phyloP scores from a whole-genome alignment of 345 rosid species.

The Linum usitatissimum region DNA sequence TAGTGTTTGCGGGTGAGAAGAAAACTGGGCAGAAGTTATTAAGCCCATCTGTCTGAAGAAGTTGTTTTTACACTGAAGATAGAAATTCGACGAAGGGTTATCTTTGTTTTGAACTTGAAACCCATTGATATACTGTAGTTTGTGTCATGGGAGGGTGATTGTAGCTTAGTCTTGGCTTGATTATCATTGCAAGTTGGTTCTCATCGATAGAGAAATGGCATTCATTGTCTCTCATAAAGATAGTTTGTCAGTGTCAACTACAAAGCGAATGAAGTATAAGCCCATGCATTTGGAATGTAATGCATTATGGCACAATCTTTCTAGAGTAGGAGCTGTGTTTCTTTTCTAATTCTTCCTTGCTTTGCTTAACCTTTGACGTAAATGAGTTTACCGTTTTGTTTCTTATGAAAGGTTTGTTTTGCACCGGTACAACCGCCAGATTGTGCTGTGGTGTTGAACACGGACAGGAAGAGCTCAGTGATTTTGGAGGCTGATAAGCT shows the following conservation, averaged over 20 bases:
- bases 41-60: too few relatives aligned
- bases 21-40: too few relatives aligned
- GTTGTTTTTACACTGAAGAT: too few relatives aligned
- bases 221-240: not conserved
- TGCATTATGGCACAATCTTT: not conserved
- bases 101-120: not conserved
- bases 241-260: not conserved
- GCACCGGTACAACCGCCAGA: constrained; percentile 80
- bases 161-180: not conserved
- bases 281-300: not conserved
- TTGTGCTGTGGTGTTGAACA: constrained; percentile 75
- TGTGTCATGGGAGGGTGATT: not conserved
- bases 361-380: not conserved
- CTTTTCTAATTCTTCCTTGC: not conserved
- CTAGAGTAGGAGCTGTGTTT: too few relatives aligned
- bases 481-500: constrained; percentile 63
- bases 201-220: not conserved
- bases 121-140: not conserved
- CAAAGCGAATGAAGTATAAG: not conserved
- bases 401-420: constrained; percentile 40
- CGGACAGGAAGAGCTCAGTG: constrained; percentile 82
- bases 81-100: not conserved
- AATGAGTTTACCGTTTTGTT: not conserved
- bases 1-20: too few relatives aligned
- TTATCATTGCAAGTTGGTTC: not conserved